Conservation (phyloP, 495 filamentous ascomycete species). For the Talaromyces borbonicus region DNA sequence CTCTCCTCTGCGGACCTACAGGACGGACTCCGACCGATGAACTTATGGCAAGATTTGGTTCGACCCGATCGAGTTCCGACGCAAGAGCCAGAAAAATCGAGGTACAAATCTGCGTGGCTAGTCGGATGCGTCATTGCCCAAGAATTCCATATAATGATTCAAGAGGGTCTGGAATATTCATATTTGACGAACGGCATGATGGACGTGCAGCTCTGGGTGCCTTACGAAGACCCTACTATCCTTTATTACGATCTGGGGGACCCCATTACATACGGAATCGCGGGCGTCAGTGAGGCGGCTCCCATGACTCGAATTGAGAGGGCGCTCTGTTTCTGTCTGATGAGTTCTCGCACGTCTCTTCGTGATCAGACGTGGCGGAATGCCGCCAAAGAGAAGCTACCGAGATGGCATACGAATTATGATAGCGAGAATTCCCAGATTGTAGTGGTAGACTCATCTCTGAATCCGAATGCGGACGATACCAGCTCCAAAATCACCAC, state of each 20-base stretch:
- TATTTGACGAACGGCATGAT: slow-evolving; percentile 4
- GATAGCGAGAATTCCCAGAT: slow-evolving; percentile 15
- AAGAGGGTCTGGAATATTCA: slow-evolving; percentile 21
- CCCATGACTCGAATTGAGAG: slow-evolving; percentile 16
- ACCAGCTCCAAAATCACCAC: slow-evolving; percentile 1
- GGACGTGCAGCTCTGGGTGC: slow-evolving; percentile 4
- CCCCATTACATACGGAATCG: slow-evolving; percentile 20
- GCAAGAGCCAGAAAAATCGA: slow-evolving; percentile 12
- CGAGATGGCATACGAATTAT: slow-evolving; percentile 17
- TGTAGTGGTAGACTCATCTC: no score
- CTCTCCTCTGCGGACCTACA: slow-evolving; percentile 19
- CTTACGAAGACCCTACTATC: slow-evolving; percentile 21
- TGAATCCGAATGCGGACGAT: slow-evolving; percentile 11
- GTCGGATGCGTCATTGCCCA: slow-evolving; percentile 15
- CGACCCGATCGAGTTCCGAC: slow-evolving; percentile 12
- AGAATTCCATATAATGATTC: slow-evolving; percentile 23
- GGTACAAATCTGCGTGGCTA: slow-evolving; percentile 18
- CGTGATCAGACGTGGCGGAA: slow-evolving; percentile 26
- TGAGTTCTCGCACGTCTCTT: slow-evolving; percentile 15
- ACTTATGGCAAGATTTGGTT: slow-evolving; percentile 15
- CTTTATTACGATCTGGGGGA: slow-evolving; percentile 30
- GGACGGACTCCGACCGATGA: slow-evolving; percentile 17
- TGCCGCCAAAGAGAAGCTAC: slow-evolving; percentile 9
- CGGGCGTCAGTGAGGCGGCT: slow-evolving; percentile 4
- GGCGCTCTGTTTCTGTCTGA: slow-evolving; percentile 20